Conservation (phyloP, 441 rosid genomes). For the Euphorbia schlechtendalii region DNA sequence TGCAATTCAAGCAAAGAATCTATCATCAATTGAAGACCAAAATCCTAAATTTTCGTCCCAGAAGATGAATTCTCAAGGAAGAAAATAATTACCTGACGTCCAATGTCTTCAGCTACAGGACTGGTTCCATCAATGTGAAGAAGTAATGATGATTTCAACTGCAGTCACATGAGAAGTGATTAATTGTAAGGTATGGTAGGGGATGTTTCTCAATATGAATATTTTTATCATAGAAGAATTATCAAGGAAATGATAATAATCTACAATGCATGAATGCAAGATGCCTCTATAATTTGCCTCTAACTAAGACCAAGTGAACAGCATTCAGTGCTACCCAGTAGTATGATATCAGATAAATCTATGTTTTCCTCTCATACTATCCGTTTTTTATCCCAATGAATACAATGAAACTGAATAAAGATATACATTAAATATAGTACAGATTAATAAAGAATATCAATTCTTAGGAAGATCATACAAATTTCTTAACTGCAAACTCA, state of each 20-base stretch:
- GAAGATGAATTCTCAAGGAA: background rate
- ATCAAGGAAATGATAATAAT: background rate
- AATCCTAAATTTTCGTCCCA: background rate
- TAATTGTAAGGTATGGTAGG: too few species aligned
- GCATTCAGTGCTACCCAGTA: background rate
- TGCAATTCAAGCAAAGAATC: too few species aligned
- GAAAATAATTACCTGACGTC: slow-evolving; percentile 75
- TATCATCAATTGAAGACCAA: background rate
- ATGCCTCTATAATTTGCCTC: background rate
- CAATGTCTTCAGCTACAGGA: slow-evolving; percentile 96
- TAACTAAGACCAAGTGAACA: background rate
- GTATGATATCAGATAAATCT: background rate
- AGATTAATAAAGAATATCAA: too few species aligned
- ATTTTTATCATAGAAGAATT: background rate
- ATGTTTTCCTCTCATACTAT: background rate
- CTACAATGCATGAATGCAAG: background rate
- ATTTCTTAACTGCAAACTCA: too few species aligned
- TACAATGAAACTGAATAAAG: background rate
- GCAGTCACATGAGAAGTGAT: slow-evolving; percentile 24
- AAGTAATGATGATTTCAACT: slow-evolving; percentile 91
- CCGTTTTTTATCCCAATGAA: background rate
- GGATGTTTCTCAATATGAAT: background rate
- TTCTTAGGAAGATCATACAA: too few species aligned
- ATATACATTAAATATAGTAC: too few species aligned
- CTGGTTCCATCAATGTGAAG: slow-evolving; percentile 99